phyloP scores from a whole-genome alignment of 2,329 filamentous ascomycete genomes.

The Aspergillus sclerotialis region DNA sequence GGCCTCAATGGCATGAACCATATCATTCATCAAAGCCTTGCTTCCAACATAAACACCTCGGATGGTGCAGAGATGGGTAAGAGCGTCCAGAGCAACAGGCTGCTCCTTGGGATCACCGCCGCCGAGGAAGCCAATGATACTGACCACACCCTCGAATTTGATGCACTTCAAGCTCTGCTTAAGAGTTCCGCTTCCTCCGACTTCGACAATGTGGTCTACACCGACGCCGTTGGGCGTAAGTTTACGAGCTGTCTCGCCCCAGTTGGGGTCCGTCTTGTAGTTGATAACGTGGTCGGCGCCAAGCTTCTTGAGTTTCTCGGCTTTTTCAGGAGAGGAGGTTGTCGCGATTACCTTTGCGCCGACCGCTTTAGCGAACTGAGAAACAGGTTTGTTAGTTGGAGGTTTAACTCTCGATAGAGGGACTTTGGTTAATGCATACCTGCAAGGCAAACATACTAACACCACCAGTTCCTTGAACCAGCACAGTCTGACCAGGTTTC shows the following conservation, averaged over 20 bases:
- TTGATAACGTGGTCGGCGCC: slow-evolving; percentile 56
- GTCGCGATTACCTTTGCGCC: slow-evolving; percentile 54
- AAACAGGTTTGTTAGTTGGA: too few relatives aligned
- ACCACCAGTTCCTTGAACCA: slow-evolving; percentile 57
- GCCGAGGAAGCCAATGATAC: slow-evolving; percentile 53
- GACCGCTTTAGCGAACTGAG: slow-evolving; percentile 42
- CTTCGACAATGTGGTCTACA: slow-evolving; percentile 58
- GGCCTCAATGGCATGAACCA: slow-evolving; percentile 52
- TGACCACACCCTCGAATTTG: slow-evolving; percentile 49
- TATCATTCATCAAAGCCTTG: slow-evolving; percentile 51
- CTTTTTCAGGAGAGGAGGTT: slow-evolving; percentile 51
- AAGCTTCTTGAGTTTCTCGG: slow-evolving; percentile 45
- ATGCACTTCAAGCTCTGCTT: slow-evolving; percentile 49
- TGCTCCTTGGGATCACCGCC: slow-evolving; percentile 40
- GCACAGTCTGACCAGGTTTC: slow-evolving; percentile 49
- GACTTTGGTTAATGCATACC: too few relatives aligned
- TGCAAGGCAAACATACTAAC: slow-evolving; percentile 53
- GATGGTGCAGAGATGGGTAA: slow-evolving; percentile 48
- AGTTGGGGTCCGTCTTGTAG: slow-evolving; percentile 52
- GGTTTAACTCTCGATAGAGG: too few relatives aligned
- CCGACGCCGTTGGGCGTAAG: slow-evolving; percentile 46
- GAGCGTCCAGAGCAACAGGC: slow-evolving; percentile 46
- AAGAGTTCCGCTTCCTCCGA: slow-evolving; percentile 59
- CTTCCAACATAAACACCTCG: slow-evolving; percentile 53
- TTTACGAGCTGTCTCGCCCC: slow-evolving; percentile 52